Evolutionary conservation across 306 rosid species (phyloP).

Genomic region (Cyclanthera cordifolia): DNA sequence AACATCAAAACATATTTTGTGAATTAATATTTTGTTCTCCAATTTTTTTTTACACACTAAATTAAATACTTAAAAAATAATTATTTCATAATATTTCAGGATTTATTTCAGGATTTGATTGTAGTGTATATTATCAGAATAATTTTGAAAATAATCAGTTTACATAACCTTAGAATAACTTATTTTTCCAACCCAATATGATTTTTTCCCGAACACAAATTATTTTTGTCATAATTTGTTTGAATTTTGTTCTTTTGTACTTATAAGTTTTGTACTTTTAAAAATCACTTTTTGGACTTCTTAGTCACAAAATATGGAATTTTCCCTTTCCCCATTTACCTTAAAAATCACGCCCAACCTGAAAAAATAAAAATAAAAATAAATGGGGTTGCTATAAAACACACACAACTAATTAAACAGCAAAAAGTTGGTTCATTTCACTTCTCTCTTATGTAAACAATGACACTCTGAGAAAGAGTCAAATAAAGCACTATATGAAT

Average conservation of each 20-base stretch:
- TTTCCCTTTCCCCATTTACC: neutral
- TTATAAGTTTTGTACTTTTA: neutral
- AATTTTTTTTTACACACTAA: no score
- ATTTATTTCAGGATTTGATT: no score
- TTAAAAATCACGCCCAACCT: neutral
- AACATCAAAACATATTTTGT: no score
- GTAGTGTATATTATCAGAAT: no score
- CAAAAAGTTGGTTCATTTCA: conserved; percentile 1
- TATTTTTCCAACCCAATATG: neutral
- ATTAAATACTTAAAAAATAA: no score
- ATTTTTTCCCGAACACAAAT: no score
- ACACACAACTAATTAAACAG: neutral
- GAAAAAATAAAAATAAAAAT: neutral
- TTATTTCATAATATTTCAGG: neutral
- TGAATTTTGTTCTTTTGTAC: no score
- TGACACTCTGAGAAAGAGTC: neutral
- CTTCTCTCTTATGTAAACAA: neutral
- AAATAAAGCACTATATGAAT: conserved; percentile 8
- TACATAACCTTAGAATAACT: neutral
- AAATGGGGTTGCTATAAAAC: conserved; percentile 4
- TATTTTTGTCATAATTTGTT: neutral
- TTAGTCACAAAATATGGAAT: neutral
- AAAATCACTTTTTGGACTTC: neutral
- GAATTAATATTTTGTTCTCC: no score
- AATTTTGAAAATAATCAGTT: neutral